Conservation (phyloP, 345 rosid species). For the Excoecaria agallocha region DNA sequence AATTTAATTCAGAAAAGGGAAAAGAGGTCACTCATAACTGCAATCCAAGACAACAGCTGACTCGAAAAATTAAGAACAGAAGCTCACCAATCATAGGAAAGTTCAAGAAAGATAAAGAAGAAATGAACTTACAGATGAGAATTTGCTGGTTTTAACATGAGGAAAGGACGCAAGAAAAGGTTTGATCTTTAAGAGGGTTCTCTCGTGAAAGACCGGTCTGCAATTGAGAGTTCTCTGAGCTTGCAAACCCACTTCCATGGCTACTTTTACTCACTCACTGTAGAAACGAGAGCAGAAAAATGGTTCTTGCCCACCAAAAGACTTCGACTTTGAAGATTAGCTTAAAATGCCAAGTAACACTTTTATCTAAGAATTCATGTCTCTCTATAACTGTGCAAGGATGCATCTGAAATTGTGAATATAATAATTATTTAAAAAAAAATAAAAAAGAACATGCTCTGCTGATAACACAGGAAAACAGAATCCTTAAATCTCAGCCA, state of each 20-base stretch:
- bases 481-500: constrained; percentile 27
- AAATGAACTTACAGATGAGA: constrained; percentile 17
- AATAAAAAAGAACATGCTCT: neutral
- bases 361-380: constrained; percentile 15
- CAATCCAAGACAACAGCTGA: neutral
- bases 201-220: constrained; percentile 33
- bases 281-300: too few species aligned
- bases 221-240: constrained; percentile 48
- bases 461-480: neutral
- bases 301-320: neutral
- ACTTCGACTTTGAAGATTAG: neutral
- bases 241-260: constrained; percentile 68
- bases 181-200: constrained; percentile 42
- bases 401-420: too few species aligned
- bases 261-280: constrained; percentile 1
- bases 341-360: constrained; percentile 3
- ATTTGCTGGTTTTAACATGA: constrained; percentile 24
- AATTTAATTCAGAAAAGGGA: neutral
- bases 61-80: neutral
- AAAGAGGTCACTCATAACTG: neutral
- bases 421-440: too few species aligned
- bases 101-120: neutral
- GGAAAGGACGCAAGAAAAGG: constrained; percentile 50
- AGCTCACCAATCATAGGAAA: neutral
- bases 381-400: neutral